Conservation (phyloP, 2,329 filamentous ascomycete genomes). For the Sporothrix pallida region DNA sequence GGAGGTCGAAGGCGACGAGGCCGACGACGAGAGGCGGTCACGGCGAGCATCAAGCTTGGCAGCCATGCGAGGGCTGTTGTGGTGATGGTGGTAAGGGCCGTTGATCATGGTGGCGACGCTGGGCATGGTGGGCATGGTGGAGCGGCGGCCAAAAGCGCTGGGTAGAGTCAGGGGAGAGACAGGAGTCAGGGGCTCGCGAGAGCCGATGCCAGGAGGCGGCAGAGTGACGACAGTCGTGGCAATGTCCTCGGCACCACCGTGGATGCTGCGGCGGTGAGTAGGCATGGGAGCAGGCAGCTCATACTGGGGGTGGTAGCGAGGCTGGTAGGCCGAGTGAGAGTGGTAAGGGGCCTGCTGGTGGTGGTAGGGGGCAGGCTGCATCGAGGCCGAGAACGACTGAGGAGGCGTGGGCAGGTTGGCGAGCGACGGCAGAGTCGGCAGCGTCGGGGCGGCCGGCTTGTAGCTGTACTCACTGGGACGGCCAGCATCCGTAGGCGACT, state of each 20-base stretch:
- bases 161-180: conserved; percentile 32
- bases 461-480: not conserved
- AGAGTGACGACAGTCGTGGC: conserved; percentile 36
- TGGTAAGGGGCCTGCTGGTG: conserved; percentile 17
- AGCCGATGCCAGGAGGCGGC: conserved; percentile 18
- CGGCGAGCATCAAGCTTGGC: conserved; percentile 29
- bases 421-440: conserved; percentile 7
- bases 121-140: conserved; percentile 19
- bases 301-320: conserved; percentile 18
- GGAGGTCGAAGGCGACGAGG: not conserved
- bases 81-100: conserved; percentile 23
- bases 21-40: conserved; percentile 20
- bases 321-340: conserved; percentile 11
- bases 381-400: conserved; percentile 28
- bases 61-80: conserved; percentile 30
- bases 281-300: conserved; percentile 26
- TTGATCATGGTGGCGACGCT: conserved; percentile 23
- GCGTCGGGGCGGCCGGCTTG: not conserved
- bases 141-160: conserved; percentile 24
- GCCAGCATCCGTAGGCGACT: conserved; percentile 34
- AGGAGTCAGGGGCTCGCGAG: conserved; percentile 33
- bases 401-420: conserved; percentile 30
- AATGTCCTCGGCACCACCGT: conserved; percentile 18
- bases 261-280: not conserved
- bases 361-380: conserved; percentile 27